These are phyloP conservation scores for Dactylellina cionopaga DNA, from an alignment of 2,329 filamentous ascomycete species.

Conservation along the genomic window DNA sequence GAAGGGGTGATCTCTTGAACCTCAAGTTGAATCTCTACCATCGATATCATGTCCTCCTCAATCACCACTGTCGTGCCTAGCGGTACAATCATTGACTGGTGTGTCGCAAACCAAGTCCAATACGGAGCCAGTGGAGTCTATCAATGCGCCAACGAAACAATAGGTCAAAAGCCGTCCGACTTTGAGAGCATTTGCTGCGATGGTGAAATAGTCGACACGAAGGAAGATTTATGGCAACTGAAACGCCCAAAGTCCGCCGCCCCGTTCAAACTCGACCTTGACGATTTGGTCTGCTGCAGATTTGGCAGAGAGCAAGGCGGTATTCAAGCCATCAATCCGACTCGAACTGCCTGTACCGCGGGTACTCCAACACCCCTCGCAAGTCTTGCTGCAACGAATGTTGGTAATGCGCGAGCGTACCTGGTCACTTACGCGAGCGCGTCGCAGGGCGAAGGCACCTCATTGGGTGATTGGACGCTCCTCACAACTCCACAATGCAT, in stretches of 20 bases:
- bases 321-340: conserved; percentile 10
- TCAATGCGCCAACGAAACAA: conserved; percentile 14
- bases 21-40: too few relatives aligned
- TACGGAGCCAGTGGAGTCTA: neutral
- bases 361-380: conserved; percentile 4
- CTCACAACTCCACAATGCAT: conserved; percentile 6
- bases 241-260: neutral
- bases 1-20: too few relatives aligned
- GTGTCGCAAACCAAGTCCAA: conserved; percentile 10
- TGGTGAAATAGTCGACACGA: neutral
- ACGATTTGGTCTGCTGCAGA: conserved; percentile 9
- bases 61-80: conserved; percentile 1
- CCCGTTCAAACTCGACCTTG: neutral
- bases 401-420: conserved; percentile 1
- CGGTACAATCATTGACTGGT: neutral
- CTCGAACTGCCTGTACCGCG: neutral
- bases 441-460: neutral
- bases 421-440: conserved; percentile 11
- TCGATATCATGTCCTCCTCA: conserved; percentile 1
- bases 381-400: conserved; percentile 14
- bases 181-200: conserved; percentile 15
- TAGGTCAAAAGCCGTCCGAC: neutral
- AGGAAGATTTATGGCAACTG: neutral
- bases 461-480: conserved; percentile 9
- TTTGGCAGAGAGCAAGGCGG: conserved; percentile 2